Base-by-base conservation (phyloP, 2,329 filamentous ascomycete species). In the Geoglossum cookeanum region DNA sequence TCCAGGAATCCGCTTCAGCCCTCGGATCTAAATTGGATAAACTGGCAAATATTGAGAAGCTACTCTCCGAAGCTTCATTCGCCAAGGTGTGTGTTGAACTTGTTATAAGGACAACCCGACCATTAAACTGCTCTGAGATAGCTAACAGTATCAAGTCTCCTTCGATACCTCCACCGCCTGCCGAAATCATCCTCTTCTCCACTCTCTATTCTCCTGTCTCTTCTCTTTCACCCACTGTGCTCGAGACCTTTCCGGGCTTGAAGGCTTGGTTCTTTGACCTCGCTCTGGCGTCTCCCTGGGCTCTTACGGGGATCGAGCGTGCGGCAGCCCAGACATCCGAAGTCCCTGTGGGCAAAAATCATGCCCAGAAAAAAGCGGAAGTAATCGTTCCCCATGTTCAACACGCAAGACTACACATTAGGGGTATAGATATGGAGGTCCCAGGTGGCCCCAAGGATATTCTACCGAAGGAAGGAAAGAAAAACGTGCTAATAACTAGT, bases 401-500 rank as follows among this genome's bases (percentile, higher is more conserved):
- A 56, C 60, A 61, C 55, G 33, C 55, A 35, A 53, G 49, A 37
- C 30, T 35, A 17, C 30, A 35, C 15, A 35, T 6, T 17, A 35
- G 29, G 17, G 49, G 11, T 11, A 35, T 53, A 32, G 49, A 32
- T 6, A 53, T 53, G 37, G 29, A 39, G n/a, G n/a, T 45, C 6
- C 37, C 37, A 17, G 37, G 45, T n/a, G 17, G 22, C 39, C n/a
- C 54, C 9, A 64, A 22, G 11, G 30, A 67, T 53, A 79, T 84
- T 60, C 69, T 87, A 62, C 85, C 85, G 62, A 71, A 80, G 65
- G 73, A 80, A 67, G 85, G 84, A 63, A 83, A 94, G 76, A 79
- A 83, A 65, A 97, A 96, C 70, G 81, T 94, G 64, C 79, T 97
- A 61, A 83, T 97, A 65, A 95, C 91, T 48, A 91, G 85, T 64